Evolutionary conservation across 192 early-diverging fungal genomes (phyloP), one percentile per base, ranked within the genome.

Genomic region (Podila verticillata): DNA sequence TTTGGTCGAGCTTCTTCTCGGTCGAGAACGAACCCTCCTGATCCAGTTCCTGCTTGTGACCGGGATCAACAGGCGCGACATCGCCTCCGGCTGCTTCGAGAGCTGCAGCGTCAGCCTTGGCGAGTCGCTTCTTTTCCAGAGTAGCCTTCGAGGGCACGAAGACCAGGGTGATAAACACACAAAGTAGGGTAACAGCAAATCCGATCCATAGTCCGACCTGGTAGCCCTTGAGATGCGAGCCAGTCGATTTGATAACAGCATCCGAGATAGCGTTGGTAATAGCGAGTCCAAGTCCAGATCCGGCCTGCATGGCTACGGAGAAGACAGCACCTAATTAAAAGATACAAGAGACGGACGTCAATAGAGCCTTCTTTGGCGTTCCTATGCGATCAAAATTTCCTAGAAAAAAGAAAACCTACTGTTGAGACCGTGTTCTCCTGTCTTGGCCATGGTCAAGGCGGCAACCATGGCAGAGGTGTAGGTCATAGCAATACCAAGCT

Each of bases 401-500:
- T n/a, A n/a, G n/a, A n/a, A n/a, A n/a, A n/a, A n/a, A n/a, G n/a
- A 26, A 31, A 12, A 72, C 77, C 59, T 80, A 80, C 77, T 80
- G 66, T 80, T 80, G 15, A 80, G 69, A 2, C 77, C 77, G 39
- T 80, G 77, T 26, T 80, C 77, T 7, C 66, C 77, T 48, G 77
- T 72, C n/a, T 84, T 79, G 31, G 72, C 71, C 63, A 74, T 73
- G 0, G 82, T 78, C 17, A 79, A 61, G 1, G 75, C 63, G 3
- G 72, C 68, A 17, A 84, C 77, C 75, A 84, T 84, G 19, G 82
- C 82, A 1, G 75, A 77, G 34, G 77, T 73, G 51, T 84, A 84
- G 9, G 72, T 71, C 65, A 84, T 63, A 15, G 82, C 75, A 60
- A 84, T 69, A 29, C 82, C 82, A 59, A 80, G 39, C 28, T 70